A percentile compares a stretch with the other conserved stretches of the same genome.
phyloP scores from a whole-genome alignment of 441 rosid genomes.

The Pelargonium myrrhifolium region DNA sequence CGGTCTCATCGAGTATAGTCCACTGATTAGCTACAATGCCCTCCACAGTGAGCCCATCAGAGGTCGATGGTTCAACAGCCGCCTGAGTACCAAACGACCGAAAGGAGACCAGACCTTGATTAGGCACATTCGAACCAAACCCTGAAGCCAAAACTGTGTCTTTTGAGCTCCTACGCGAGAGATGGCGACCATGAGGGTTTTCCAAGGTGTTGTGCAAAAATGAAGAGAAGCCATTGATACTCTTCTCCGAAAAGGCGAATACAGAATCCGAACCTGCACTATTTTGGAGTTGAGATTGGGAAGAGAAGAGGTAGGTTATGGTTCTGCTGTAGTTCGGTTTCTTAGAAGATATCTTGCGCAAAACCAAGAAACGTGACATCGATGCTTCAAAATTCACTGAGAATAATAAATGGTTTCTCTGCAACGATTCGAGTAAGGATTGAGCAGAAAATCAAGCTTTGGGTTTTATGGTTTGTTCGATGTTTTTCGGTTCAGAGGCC shows the following conservation, averaged over 20 bases:
- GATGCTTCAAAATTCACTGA: background rate
- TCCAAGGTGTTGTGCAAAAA: too few relatives aligned
- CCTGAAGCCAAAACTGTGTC: slow-evolving; percentile 19
- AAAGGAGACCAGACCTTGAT: slow-evolving; percentile 7
- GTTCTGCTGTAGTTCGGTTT: background rate
- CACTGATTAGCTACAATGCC: slow-evolving; percentile 63
- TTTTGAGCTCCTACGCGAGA: slow-evolving; percentile 3
- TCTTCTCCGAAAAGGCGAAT: too few relatives aligned
- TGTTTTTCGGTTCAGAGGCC: background rate
- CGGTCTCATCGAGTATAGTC: slow-evolving; percentile 71
- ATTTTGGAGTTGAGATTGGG: background rate
- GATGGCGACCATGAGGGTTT: too few relatives aligned
- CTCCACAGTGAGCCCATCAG: slow-evolving; percentile 77
- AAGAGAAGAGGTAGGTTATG: background rate
- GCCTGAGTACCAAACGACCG: slow-evolving; percentile 35
- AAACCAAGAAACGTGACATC: background rate
- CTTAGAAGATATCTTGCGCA: background rate
- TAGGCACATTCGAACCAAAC: slow-evolving; percentile 13
- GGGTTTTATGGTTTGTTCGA: background rate
- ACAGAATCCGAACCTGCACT: too few relatives aligned
- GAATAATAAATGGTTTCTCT: background rate
- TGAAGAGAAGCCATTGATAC: too few relatives aligned
- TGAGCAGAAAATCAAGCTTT: background rate
- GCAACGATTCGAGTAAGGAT: background rate
- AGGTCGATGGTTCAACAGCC: slow-evolving; percentile 44